A percentile compares a stretch with the other conserved stretches of the same genome.
Conservation (phyloP, 2,329 filamentous ascomycete genomes). For the Aspergillus floridensis region DNA sequence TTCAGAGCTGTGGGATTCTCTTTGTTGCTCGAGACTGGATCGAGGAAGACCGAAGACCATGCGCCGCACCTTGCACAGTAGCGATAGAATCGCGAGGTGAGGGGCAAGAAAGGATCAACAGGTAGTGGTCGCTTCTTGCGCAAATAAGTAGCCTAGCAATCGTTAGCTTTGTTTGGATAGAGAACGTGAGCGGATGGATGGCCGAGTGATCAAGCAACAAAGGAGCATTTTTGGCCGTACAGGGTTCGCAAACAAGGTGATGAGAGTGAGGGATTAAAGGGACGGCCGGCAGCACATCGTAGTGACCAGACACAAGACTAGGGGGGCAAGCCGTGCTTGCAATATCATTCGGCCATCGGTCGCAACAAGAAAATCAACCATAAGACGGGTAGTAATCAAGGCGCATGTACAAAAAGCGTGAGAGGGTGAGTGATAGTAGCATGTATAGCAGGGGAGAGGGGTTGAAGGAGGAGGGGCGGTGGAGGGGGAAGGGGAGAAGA, state of each 20-base stretch:
- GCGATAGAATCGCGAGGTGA: neutral
- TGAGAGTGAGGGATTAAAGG: slow-evolving; percentile 3
- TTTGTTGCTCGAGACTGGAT: neutral
- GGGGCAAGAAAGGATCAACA: slow-evolving; percentile 9
- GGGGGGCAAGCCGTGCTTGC: too few relatives aligned
- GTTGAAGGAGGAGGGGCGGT: neutral
- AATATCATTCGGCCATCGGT: too few relatives aligned
- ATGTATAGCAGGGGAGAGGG: slow-evolving; percentile 4
- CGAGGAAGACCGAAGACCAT: neutral
- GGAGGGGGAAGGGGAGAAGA: neutral
- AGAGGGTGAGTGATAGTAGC: neutral
- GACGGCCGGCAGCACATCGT: neutral
- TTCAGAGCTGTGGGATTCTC: neutral
- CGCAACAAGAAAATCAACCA: neutral
- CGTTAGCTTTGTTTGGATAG: slow-evolving; percentile 6
- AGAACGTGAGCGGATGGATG: slow-evolving; percentile 5
- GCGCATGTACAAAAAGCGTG: neutral
- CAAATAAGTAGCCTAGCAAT: slow-evolving; percentile 10
- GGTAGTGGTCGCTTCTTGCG: neutral
- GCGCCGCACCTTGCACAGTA: neutral
- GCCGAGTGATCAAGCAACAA: slow-evolving; percentile 8
- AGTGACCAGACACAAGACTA: too few relatives aligned
- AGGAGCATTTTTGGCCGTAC: neutral
- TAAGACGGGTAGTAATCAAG: slow-evolving; percentile 3
- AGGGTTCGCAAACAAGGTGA: neutral